Evolutionary conservation across 1,284 basidiomycete species (phyloP), one percentile per base, ranked within the genome.

Genomic region (Trichosporon coremiiforme): DNA sequence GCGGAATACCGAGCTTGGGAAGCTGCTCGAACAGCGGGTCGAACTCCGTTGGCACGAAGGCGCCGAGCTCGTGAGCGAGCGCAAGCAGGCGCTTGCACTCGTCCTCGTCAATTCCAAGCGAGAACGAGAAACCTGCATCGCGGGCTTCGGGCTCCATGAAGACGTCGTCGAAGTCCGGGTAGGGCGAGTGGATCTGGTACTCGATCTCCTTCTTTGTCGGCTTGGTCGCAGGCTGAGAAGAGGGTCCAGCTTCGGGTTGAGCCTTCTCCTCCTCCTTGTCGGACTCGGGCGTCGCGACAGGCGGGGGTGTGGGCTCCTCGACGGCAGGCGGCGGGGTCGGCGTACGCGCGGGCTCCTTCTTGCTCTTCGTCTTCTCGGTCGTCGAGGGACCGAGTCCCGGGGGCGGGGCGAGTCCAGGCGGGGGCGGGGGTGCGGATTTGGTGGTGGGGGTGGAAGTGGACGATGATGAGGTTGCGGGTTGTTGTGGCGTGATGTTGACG

Each of bases 151-250:
- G 71, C 66, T 70, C 50, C 62, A 64, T 70, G 41, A 86, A 87
- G 17, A 75, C 69, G 65, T 87, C 88, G 72, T 94, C 92, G 72
- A 94, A 90, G 76, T 94, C 92, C n/a, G 92, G 92, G 86, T 93
- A 94, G n/a, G 92, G 90, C 79, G 87, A 92, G 71, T 88, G 84
- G 64, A 85, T 86, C 33, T 85, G 81, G 22, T 86, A 79, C 12
- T 71, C 70, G 50, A 71, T 66, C 15, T 64, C 45, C 38, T 64
- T 53, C 29, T 53, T 71, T 73, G 47, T 71, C 2, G 41, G 41
- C 65, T 55, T 70, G 65, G 31, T 72, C 65, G 65, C 71, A 13
- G 75, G 68, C 20, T 78, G 75, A 2, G 80, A 77, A 7, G 80
- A 79, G 7, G 82, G 77, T 2, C 79, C 77, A 6, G 80, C 76